A percentile compares a stretch with the other conserved stretches of the same genome.
Evolutionary conservation across 306 rosid species (phyloP).

Genomic region (Coriaria nepalensis): DNA sequence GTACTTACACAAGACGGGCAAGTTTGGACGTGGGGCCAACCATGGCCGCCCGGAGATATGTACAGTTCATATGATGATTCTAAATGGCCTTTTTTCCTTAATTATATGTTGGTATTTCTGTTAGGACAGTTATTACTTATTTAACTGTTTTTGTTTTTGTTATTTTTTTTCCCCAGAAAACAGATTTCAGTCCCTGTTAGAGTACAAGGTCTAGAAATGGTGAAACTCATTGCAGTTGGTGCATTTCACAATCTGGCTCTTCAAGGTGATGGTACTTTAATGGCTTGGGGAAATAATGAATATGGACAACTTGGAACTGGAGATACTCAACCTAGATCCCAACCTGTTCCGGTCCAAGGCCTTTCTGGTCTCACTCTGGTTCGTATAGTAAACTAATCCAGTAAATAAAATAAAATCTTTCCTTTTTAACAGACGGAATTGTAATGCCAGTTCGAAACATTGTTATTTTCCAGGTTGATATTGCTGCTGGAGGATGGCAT

Average conservation of each 20-base stretch:
- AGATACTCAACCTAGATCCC: slow-evolving; percentile 99
- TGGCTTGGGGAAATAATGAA: slow-evolving; percentile 99
- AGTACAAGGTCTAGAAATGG: slow-evolving; percentile 90
- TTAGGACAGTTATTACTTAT: neutral
- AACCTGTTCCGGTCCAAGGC: slow-evolving; percentile 83
- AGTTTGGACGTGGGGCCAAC: slow-evolving; percentile 99
- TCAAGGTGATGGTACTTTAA: slow-evolving; percentile 79
- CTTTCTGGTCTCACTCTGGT: slow-evolving; percentile 85
- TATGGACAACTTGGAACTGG: slow-evolving; percentile 99
- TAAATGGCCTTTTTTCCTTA: slow-evolving; percentile 2
- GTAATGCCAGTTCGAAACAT: slow-evolving; percentile 11
- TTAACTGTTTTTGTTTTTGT: no score
- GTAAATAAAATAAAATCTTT: neutral
- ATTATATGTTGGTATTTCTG: neutral
- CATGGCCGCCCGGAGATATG: slow-evolving; percentile 99
- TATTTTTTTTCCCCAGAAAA: no score
- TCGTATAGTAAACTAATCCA: slow-evolving; percentile 19
- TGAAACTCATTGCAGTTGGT: slow-evolving; percentile 88
- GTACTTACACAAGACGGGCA: slow-evolving; percentile 94
- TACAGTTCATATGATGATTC: slow-evolving; percentile 17
- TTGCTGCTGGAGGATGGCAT: slow-evolving; percentile 99
- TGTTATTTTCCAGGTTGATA: slow-evolving; percentile 50
- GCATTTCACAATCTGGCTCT: slow-evolving; percentile 99
- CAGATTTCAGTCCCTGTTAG: slow-evolving; percentile 90
- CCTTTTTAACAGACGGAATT: neutral